Evolutionary conservation across 208 protist genomes (phyloP), one percentile per base, ranked within the genome.

Genomic region (Phytomonas sp.): DNA sequence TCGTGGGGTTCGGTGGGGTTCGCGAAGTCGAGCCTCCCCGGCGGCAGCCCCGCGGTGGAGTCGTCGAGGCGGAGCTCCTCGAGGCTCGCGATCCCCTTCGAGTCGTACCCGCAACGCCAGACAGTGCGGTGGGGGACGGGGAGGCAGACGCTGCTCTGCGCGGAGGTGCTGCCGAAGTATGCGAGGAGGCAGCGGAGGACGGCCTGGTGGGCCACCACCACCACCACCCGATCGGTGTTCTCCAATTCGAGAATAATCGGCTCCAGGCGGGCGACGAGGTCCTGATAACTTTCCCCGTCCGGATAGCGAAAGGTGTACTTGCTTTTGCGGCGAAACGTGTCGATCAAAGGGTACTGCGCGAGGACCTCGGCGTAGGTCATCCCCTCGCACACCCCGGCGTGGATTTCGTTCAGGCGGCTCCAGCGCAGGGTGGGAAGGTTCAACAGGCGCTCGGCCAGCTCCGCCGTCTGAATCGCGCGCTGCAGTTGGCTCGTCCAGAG

Each of bases 241-340:
- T 96, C 89, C 2, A 96, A 80, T 60, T 95, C 88, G 84, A 96
- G 91, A 59, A 96, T 94, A n/a, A 96, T 87, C 0, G 89, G 89
- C 75, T 96, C 89, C 26, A 96, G 80, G 0, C 92, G 89, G 66
- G 84, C 62, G 7, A 94, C 89, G 29, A 96, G 75, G 68, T 96
- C 92, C 63, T 96, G 89, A 62, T 96, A 96, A 70, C 86, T 93
- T 73, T 96, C 92, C 2, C 92, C 92, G 15, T 85, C 80, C 0
- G 92, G 92, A 71, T 96, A 96, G 56, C 92, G 89, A 62, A 93
- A 96, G 33, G 85, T 85, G 68, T 94, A 96, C 75, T 93, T 96
- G 79, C 76, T 92, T 59, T 79, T 70, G 29, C 80, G 79, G 32
- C 89, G 81, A 40, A 94, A 94, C 30, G 88, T 70, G 53, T 88